These are phyloP conservation scores for Sungouiella thailandica DNA, from an alignment of 805 yeast species.

Conservation along the genomic window DNA sequence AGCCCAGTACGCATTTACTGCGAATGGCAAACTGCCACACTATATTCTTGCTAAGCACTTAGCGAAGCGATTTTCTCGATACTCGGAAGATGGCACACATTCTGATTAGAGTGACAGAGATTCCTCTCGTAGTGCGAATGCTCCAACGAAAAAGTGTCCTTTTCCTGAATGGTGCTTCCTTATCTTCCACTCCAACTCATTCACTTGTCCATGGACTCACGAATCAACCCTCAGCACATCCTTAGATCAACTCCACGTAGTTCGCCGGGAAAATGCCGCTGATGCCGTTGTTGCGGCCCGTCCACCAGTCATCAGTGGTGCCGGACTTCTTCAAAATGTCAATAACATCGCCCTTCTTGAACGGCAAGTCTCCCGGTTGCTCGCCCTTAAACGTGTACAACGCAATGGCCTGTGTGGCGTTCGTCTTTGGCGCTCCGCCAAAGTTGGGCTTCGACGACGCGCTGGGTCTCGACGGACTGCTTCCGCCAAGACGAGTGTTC, in stretches of 20 bases:
- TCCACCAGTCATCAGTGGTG: constrained; percentile 98
- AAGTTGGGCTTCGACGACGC: constrained; percentile 37
- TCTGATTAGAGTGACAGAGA: no score
- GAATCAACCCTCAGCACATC: no score
- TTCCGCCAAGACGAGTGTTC: constrained; percentile 23
- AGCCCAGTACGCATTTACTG: no score
- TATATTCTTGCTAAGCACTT: no score
- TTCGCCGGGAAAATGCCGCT: constrained; percentile 98
- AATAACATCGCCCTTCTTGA: constrained; percentile 91
- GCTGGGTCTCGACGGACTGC: constrained; percentile 34
- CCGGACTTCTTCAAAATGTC: constrained; percentile 81
- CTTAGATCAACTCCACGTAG: constrained; percentile 73
- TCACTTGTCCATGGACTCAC: no score
- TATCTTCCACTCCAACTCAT: no score
- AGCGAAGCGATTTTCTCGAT: no score
- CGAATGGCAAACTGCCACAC: no score
- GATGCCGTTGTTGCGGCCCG: constrained; percentile 77
- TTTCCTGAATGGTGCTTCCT: no score
- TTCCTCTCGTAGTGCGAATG: no score
- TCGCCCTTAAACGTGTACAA: constrained; percentile 86
- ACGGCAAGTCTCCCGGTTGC: constrained; percentile 87
- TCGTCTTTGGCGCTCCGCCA: constrained; percentile 30
- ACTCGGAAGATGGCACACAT: no score
- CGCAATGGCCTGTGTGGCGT: constrained; percentile 81
- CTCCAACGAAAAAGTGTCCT: no score